Conservation (phyloP, 2,329 filamentous ascomycete genomes). For the Chaetomiaceae sp. region DNA sequence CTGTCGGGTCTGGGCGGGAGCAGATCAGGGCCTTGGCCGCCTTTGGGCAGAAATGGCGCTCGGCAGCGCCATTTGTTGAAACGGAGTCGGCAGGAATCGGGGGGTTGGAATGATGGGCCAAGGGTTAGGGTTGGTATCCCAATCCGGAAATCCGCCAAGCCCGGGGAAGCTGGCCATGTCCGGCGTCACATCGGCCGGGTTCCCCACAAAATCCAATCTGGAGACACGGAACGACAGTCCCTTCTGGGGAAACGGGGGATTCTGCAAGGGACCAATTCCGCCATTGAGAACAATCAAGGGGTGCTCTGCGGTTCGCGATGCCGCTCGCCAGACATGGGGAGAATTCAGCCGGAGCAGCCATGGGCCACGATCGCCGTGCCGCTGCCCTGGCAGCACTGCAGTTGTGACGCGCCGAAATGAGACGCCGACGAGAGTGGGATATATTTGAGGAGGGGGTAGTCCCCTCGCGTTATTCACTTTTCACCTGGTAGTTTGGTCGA, state of each 20-base stretch:
- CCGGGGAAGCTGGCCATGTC: not conserved
- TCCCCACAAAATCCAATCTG: constrained; percentile 20
- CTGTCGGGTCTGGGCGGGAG: not conserved
- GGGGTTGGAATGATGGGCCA: not conserved
- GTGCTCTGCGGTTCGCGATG: constrained; percentile 15
- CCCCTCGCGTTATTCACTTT: not conserved
- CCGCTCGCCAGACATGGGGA: constrained; percentile 19
- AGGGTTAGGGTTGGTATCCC: not conserved
- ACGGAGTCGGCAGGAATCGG: not conserved
- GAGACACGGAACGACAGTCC: constrained; percentile 21
- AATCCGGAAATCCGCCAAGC: not conserved
- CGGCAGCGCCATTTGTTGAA: not conserved
- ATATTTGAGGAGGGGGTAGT: not conserved
- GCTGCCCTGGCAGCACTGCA: not conserved
- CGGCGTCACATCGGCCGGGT: not conserved
- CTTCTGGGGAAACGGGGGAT: constrained; percentile 12
- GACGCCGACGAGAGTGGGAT: not conserved
- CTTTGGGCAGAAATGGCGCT: not conserved
- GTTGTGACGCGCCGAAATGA: not conserved
- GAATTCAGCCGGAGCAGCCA: constrained; percentile 19
- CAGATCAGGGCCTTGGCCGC: not conserved
- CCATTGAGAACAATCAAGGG: constrained; percentile 5
- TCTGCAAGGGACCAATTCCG: not conserved
- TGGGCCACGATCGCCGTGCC: constrained; percentile 1
- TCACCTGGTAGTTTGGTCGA: not conserved